These are phyloP conservation scores for Lactifluus volemus DNA, from an alignment of 768 basidiomycete species.

Conservation along the genomic window DNA sequence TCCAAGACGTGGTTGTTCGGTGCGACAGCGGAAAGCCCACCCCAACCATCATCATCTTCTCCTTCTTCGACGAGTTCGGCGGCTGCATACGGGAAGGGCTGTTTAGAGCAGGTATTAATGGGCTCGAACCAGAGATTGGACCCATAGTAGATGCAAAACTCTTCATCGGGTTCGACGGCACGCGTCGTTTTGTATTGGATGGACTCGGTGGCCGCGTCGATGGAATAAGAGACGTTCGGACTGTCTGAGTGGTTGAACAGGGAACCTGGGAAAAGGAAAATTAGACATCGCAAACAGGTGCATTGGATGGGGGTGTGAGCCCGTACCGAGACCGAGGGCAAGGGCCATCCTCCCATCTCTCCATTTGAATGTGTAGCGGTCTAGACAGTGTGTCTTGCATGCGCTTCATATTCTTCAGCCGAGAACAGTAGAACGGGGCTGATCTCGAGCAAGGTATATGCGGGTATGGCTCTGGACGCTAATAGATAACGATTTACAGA, in stretches of 20 bases:
- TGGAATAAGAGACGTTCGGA: constrained; percentile 62
- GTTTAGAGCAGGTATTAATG: constrained; percentile 21
- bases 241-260: constrained; percentile 68
- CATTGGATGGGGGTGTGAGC: neutral
- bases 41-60: constrained; percentile 43
- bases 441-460: constrained; percentile 65
- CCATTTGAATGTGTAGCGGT: constrained; percentile 76
- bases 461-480: constrained; percentile 48
- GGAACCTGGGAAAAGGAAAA: constrained; percentile 42
- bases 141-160: constrained; percentile 74
- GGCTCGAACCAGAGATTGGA: constrained; percentile 58
- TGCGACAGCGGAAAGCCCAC: constrained; percentile 30
- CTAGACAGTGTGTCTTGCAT: constrained; percentile 59
- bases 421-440: constrained; percentile 78
- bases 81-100: neutral
- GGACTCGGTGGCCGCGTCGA: constrained; percentile 45
- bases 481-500: neutral
- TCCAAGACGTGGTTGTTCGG: constrained; percentile 11
- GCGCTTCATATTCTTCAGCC: constrained; percentile 56
- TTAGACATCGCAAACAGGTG: neutral
- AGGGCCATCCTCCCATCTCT: constrained; percentile 66
- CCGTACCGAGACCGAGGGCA: constrained; percentile 28
- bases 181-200: constrained; percentile 56
- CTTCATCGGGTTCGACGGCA: constrained; percentile 49
- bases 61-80: constrained; percentile 13